phyloP scores from a whole-genome alignment of 345 rosid genomes.

The Adansonia digitata region DNA sequence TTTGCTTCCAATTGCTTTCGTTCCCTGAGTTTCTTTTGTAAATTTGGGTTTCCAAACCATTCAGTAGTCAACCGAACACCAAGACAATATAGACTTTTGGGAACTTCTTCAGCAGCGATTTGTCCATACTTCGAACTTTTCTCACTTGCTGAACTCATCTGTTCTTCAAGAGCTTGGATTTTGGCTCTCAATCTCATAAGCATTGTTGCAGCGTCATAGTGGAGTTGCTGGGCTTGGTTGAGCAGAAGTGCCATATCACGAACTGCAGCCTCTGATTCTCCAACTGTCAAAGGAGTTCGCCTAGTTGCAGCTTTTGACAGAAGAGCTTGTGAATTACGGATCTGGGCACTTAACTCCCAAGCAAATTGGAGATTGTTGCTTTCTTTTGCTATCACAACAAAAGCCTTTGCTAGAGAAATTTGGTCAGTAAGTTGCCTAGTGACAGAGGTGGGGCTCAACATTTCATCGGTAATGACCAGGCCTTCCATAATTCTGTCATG shows the following conservation, averaged over 20 bases:
- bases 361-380: conserved; percentile 91
- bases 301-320: conserved; percentile 75
- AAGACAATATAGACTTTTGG: conserved; percentile 87
- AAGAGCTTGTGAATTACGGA: conserved; percentile 76
- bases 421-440: conserved; percentile 86
- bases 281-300: conserved; percentile 54
- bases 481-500: conserved; percentile 55
- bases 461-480: conserved; percentile 75
- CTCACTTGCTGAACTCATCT: conserved; percentile 58
- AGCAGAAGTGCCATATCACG: conserved; percentile 85
- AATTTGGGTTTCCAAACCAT: conserved; percentile 56
- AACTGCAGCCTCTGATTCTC: conserved; percentile 70
- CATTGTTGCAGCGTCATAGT: conserved; percentile 91
- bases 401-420: conserved; percentile 84
- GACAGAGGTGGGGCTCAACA: conserved; percentile 67
- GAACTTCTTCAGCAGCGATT: conserved; percentile 94
- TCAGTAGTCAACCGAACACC: conserved; percentile 74
- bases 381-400: conserved; percentile 90
- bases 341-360: conserved; percentile 95
- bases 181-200: conserved; percentile 87
- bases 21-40: conserved; percentile 41
- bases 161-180: conserved; percentile 77
- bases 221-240: conserved; percentile 83
- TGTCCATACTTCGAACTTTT: conserved; percentile 92
- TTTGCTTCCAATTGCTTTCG: conserved; percentile 35